These are phyloP conservation scores for Grosmannia serpens DNA, from an alignment of 2,329 filamentous ascomycete species.

Conservation along the genomic window DNA sequence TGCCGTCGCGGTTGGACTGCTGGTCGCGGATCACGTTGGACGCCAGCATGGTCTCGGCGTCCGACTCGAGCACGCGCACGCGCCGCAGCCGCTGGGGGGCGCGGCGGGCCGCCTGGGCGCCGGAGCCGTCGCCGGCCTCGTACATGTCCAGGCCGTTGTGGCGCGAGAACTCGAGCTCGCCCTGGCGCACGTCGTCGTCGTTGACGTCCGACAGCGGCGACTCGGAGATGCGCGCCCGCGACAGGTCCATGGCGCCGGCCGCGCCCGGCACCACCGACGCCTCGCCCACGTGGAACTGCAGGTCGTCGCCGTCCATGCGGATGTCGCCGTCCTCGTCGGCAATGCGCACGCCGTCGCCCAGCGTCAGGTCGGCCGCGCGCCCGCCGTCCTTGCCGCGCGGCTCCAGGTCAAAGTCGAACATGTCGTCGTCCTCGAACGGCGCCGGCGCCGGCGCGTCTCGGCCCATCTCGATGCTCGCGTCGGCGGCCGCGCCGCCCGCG, in stretches of 20 bases:
- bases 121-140: conserved; percentile 46
- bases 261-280: conserved; percentile 44
- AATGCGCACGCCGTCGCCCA: conserved; percentile 46
- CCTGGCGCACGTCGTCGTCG: conserved; percentile 46
- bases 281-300: conserved; percentile 52
- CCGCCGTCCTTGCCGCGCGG: conserved; percentile 43
- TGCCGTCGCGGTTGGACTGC: conserved; percentile 75
- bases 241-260: conserved; percentile 32
- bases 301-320: conserved; percentile 48
- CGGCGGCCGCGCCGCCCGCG: conserved; percentile 19
- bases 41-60: conserved; percentile 67
- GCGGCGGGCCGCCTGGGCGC: conserved; percentile 51
- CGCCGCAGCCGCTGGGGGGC: conserved; percentile 62
- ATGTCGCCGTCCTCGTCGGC: conserved; percentile 54
- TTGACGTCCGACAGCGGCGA: conserved; percentile 61
- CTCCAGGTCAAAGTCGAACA: conserved; percentile 51
- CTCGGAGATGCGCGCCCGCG: conserved; percentile 53
- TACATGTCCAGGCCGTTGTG: conserved; percentile 45
- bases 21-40: conserved; percentile 73
- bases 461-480: conserved; percentile 72
- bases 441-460: conserved; percentile 67
- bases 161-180: conserved; percentile 46
- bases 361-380: conserved; percentile 42
- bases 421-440: conserved; percentile 58
- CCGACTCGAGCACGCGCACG: conserved; percentile 72